phyloP scores from a whole-genome alignment of 768 basidiomycete species.

The Amanita brunnescens region DNA sequence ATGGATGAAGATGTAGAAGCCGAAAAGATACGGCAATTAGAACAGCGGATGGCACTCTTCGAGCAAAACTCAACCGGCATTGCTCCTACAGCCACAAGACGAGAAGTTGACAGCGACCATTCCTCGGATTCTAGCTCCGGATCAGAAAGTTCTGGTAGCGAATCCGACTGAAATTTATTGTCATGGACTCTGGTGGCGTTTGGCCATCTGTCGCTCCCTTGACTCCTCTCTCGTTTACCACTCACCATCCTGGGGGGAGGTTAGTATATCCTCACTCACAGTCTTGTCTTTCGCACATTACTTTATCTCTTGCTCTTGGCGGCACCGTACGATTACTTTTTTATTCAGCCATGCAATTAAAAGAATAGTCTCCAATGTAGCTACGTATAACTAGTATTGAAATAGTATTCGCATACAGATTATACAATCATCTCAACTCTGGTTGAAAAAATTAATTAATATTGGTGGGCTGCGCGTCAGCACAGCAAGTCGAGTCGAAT shows the following conservation, averaged over 20 bases:
- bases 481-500: not conserved
- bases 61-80: constrained; percentile 38
- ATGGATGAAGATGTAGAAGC: constrained; percentile 97
- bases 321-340: constrained; percentile 3
- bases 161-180: constrained; percentile 53
- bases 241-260: not conserved
- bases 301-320: constrained; percentile 5
- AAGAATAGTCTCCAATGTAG: constrained; percentile 35
- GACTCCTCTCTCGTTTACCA: constrained; percentile 7
- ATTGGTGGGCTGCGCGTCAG: not conserved
- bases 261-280: not conserved
- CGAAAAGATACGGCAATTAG: constrained; percentile 87
- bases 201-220: constrained; percentile 15
- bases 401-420: constrained; percentile 30
- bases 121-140: constrained; percentile 76
- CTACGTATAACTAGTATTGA: constrained; percentile 24
- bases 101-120: constrained; percentile 55
- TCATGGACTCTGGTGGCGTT: constrained; percentile 13
- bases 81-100: constrained; percentile 25
- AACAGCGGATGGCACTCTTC: constrained; percentile 81
- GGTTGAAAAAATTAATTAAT: not conserved
- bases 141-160: constrained; percentile 69
- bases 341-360: constrained; percentile 6
- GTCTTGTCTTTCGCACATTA: not conserved
- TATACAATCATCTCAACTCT: constrained; percentile 6